A percentile compares a stretch with the other conserved stretches of the same genome.
These are phyloP conservation scores for Gloeostereum incarnatum DNA, from an alignment of 768 basidiomycete species.

Conservation along the genomic window DNA sequence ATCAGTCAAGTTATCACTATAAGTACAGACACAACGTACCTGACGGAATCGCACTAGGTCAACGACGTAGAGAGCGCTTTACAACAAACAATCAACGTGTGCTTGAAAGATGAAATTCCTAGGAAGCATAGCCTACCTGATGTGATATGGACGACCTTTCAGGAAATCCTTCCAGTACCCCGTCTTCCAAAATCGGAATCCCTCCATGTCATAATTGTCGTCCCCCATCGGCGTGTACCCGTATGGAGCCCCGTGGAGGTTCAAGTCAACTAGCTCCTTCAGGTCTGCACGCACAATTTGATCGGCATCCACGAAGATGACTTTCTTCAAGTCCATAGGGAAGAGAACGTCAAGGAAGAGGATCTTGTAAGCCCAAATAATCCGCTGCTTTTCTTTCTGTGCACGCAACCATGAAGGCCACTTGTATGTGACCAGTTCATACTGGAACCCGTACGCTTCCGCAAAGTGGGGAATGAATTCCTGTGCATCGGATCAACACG, in stretches of 20 bases:
- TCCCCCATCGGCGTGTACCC: constrained; percentile 98
- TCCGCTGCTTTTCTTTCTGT: constrained; percentile 95
- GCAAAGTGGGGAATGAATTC: constrained; percentile 95
- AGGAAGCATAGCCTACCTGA: constrained; percentile 49
- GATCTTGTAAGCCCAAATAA: constrained; percentile 99
- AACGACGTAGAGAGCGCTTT: constrained; percentile 89
- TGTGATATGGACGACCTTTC: constrained; percentile 83
- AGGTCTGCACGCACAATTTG: constrained; percentile 97
- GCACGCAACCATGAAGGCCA: constrained; percentile 98
- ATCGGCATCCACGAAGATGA: constrained; percentile 98
- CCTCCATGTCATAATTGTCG: constrained; percentile 91
- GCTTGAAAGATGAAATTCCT: neutral
- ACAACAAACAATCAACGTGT: neutral
- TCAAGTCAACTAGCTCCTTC: constrained; percentile 88
- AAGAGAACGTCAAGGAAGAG: constrained; percentile 98
- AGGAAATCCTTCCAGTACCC: constrained; percentile 93
- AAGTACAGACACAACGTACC: constrained; percentile 31
- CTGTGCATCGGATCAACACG: constrained; percentile 25
- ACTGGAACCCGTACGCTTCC: constrained; percentile 86
- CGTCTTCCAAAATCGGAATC: constrained; percentile 98
- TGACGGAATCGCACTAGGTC: constrained; percentile 94
- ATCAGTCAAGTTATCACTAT: constrained; percentile 1
- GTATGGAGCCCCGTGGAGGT: constrained; percentile 89
- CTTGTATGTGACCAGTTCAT: constrained; percentile 97
- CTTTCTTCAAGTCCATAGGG: constrained; percentile 98